phyloP scores from a whole-genome alignment of 768 basidiomycete species.

The Crassisporium funariophilum region DNA sequence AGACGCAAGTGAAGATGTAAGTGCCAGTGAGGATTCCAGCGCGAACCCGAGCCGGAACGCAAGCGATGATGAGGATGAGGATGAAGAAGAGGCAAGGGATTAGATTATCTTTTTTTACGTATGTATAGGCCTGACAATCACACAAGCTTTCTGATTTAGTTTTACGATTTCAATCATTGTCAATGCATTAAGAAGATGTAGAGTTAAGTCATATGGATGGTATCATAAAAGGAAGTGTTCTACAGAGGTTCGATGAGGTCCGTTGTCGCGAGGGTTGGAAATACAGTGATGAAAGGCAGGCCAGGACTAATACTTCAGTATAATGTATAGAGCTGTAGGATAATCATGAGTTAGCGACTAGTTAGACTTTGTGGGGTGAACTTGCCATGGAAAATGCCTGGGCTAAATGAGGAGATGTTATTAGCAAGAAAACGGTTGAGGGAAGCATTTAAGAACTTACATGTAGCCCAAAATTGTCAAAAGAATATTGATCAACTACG shows the following conservation, averaged over 20 bases:
- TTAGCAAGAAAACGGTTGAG: neutral
- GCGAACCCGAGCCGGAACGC: constrained; percentile 19
- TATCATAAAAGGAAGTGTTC: no score
- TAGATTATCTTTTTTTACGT: neutral
- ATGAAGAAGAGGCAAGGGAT: constrained; percentile 6
- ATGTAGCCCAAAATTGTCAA: constrained; percentile 80
- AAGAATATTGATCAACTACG: constrained; percentile 70
- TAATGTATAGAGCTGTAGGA: constrained; percentile 72
- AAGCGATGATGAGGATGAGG: constrained; percentile 20
- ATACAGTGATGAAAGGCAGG: neutral
- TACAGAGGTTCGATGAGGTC: no score
- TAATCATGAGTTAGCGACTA: constrained; percentile 12
- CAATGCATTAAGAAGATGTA: no score
- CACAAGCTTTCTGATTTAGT: no score
- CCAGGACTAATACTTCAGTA: constrained; percentile 64
- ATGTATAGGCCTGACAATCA: neutral
- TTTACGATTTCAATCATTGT: no score
- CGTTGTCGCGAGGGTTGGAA: constrained; percentile 5
- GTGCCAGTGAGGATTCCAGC: constrained; percentile 21
- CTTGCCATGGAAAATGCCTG: constrained; percentile 75
- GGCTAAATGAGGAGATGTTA: constrained; percentile 42
- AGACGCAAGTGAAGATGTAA: constrained; percentile 15
- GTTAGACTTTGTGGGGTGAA: neutral
- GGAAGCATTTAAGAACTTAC: constrained; percentile 41
- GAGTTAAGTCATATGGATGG: no score